A percentile compares a stretch with the other conserved stretches of the same genome.
phyloP scores from a whole-genome alignment of 306 rosid species.

The Bauhinia variegata region DNA sequence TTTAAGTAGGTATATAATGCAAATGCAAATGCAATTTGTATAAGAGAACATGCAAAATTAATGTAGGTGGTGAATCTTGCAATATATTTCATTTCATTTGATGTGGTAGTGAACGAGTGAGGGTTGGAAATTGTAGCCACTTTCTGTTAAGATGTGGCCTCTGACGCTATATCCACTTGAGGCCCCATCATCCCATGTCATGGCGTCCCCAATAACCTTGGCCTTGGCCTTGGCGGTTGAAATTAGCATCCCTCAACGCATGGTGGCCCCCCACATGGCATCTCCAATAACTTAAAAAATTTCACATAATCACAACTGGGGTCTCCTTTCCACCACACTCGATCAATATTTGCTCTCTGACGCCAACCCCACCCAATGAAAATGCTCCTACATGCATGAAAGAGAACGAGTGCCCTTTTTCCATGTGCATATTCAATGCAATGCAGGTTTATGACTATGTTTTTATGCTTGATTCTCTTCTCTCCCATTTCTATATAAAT shows the following conservation, averaged over 20 bases:
- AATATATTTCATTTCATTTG: too few relatives aligned
- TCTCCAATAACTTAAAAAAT: neutral
- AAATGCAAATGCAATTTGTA: too few relatives aligned
- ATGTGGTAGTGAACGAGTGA: neutral
- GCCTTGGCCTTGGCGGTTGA: slow-evolving; percentile 30
- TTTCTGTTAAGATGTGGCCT: slow-evolving; percentile 36
- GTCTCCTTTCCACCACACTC: slow-evolving; percentile 33
- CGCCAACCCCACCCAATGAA: slow-evolving; percentile 59
- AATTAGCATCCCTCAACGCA: slow-evolving; percentile 18
- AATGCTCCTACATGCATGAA: neutral
- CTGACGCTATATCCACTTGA: slow-evolving; percentile 56
- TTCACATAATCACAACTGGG: too few relatives aligned
- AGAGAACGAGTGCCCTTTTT: neutral
- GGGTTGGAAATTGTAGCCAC: slow-evolving; percentile 26
- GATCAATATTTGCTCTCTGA: slow-evolving; percentile 54
- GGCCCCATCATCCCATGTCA: too few relatives aligned
- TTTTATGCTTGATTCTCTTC: neutral
- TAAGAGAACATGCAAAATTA: too few relatives aligned
- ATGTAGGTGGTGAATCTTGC: neutral
- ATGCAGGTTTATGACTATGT: too few relatives aligned
- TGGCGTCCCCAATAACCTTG: slow-evolving; percentile 16
- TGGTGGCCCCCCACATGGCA: slow-evolving; percentile 25
- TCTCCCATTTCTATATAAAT: too few relatives aligned
- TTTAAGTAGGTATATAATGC: too few relatives aligned
- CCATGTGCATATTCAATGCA: neutral